Evolutionary conservation across 1,284 basidiomycete genomes (phyloP).

Genomic region (Athelia sp.): DNA sequence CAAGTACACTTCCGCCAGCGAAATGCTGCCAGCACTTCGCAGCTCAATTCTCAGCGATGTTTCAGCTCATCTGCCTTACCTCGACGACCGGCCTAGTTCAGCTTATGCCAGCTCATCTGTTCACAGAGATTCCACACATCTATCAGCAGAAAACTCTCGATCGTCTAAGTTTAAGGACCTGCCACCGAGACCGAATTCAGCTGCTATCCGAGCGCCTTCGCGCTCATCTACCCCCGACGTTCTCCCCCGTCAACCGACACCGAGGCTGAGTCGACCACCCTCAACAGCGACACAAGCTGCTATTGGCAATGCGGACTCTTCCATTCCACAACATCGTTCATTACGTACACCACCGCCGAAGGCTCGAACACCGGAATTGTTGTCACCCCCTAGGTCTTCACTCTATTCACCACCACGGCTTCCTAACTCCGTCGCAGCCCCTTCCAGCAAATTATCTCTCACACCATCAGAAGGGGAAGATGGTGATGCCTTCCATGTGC

Average conservation of each 20-base stretch:
- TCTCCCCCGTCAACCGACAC: constrained; percentile 10
- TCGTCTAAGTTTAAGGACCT: constrained; percentile 7
- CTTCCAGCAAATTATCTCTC: constrained; percentile 53
- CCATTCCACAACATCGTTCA: constrained; percentile 4
- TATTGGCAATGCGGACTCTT: background rate
- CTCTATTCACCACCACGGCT: constrained; percentile 23
- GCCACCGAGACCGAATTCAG: constrained; percentile 4
- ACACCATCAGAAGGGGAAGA: constrained; percentile 76
- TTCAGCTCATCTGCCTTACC: constrained; percentile 24
- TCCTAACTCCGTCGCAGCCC: constrained; percentile 30
- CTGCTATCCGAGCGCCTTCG: background rate
- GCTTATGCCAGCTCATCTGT: constrained; percentile 14
- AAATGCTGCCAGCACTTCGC: constrained; percentile 3
- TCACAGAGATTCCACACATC: constrained; percentile 6
- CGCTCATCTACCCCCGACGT: background rate
- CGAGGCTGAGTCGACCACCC: constrained; percentile 31
- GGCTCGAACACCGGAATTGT: constrained; percentile 20
- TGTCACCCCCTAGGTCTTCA: constrained; percentile 18
- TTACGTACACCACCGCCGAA: constrained; percentile 16
- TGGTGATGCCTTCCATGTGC: constrained; percentile 79
- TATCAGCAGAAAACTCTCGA: constrained; percentile 11
- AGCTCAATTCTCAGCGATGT: constrained; percentile 21
- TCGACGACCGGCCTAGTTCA: constrained; percentile 21
- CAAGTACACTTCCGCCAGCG: background rate
- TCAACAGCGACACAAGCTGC: background rate